Base-by-base conservation (phyloP, 495 filamentous ascomycete genomes). In the Penicillium waksmanii region DNA sequence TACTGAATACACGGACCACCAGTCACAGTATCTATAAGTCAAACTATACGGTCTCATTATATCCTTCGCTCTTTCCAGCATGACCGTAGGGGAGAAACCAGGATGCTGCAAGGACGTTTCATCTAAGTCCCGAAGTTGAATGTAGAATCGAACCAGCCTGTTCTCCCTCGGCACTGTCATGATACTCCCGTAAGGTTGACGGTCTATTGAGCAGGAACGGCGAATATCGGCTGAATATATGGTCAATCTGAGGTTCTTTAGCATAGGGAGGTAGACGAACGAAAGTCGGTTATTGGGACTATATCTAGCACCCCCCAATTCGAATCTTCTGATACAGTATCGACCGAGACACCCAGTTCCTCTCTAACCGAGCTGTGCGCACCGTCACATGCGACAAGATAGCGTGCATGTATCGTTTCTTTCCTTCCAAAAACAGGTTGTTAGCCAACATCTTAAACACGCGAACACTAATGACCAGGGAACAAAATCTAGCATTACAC, bases 321-420 rank as follows among this genome's bases (percentile, higher is more conserved):
- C 27, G 56, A 48, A 12, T 49, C 60, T 23, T n/a, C 19, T 34
- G 15, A 51, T 35, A 51, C 55, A 25, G 27, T 50, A 21, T 66
- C 64, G 11, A 60, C 8, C 5, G 15, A 33, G 23, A 69, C 31
- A 2, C 52, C 49, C 0, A 72, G 59, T 42, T 72, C 58, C 8
- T 69, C 42, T 21, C 69, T 49, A 5, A 51, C 43, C 64, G 65
- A 66, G 56, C 64, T 64, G 40, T 57, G 64, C 0, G 69, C 66
- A 1, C 69, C 69, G 38, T 72, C 69, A 23, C 66, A 67, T 25
- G 56, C 66, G 25, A 75, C 35, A 2, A 70, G 62, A 62, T 67
- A 74, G 23, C 62, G 65, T 34, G 69, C 66, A 21, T 65, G 42
- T 18, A 73, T 66, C 5, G 18, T 65, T 52, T 67, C 58, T 17